Evolutionary conservation across 2,329 filamentous ascomycete genomes (phyloP).

Genomic region (Colletotrichum liriopes): DNA sequence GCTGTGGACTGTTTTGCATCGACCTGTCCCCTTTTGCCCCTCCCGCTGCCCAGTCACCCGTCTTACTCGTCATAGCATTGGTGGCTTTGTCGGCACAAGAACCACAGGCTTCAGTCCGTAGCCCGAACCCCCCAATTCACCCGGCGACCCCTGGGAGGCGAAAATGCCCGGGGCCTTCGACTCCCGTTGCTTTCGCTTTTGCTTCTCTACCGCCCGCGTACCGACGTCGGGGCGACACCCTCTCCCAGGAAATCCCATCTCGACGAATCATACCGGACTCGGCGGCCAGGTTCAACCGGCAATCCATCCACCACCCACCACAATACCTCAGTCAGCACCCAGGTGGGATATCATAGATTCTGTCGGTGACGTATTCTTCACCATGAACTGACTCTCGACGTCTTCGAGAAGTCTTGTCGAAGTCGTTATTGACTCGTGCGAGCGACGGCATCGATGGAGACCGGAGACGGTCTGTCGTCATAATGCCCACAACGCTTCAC

Average conservation of each 20-base stretch:
- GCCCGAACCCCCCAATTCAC: constrained; percentile 18
- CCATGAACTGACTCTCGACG: constrained; percentile 22
- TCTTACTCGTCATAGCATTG: constrained; percentile 33
- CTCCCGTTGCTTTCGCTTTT: constrained; percentile 1
- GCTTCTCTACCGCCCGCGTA: constrained; percentile 7
- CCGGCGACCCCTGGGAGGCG: constrained; percentile 34
- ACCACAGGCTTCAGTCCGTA: constrained; percentile 3
- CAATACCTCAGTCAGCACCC: constrained; percentile 37
- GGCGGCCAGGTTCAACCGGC: constrained; percentile 12
- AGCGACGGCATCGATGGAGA: constrained; percentile 30
- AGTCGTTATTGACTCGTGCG: constrained; percentile 35
- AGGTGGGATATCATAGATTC: constrained; percentile 13
- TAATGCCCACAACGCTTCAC: constrained; percentile 40
- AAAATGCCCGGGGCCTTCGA: constrained; percentile 20
- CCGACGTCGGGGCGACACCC: constrained; percentile 28
- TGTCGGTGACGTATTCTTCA: constrained; percentile 31
- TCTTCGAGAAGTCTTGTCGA: constrained; percentile 15
- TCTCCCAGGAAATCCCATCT: constrained; percentile 18
- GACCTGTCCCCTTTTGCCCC: constrained; percentile 28
- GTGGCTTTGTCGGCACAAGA: constrained; percentile 25
- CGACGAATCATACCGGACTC: constrained; percentile 32
- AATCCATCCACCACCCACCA: not conserved
- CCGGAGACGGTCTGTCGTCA: constrained; percentile 39
- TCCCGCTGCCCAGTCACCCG: constrained; percentile 23
- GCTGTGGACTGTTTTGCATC: constrained; percentile 39